Conservation (phyloP, 345 rosid genomes). For the Heritiera littoralis region DNA sequence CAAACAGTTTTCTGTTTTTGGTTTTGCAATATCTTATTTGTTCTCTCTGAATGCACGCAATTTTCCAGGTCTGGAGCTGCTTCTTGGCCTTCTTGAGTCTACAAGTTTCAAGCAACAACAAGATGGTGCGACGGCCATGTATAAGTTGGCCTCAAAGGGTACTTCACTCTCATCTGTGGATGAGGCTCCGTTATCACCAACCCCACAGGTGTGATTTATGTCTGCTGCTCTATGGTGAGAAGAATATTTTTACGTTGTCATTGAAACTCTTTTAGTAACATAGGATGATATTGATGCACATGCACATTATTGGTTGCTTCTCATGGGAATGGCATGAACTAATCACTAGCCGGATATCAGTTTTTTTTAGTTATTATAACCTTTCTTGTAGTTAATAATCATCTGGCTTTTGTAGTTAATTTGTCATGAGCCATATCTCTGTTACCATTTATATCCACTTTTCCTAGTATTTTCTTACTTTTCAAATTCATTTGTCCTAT, state of each 20-base stretch:
- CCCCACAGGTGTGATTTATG: conserved; percentile 42
- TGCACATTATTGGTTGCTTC: neutral
- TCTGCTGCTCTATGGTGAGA: neutral
- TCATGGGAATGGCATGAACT: neutral
- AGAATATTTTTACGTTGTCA: neutral
- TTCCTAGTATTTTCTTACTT: no score
- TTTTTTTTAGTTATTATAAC: no score
- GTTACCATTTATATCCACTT: no score
- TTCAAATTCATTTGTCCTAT: no score
- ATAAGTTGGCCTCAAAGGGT: conserved; percentile 55
- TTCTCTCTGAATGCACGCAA: conserved; percentile 1
- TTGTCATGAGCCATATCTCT: no score
- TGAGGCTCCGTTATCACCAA: conserved; percentile 69
- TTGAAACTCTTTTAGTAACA: neutral
- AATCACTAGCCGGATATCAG: no score
- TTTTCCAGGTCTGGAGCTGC: conserved; percentile 51
- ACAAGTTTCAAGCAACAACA: conserved; percentile 50
- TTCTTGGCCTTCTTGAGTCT: conserved; percentile 60
- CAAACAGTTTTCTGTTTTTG: neutral
- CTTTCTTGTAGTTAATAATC: no score
- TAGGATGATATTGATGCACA: neutral
- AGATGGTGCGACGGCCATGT: conserved; percentile 57
- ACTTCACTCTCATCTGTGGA: conserved; percentile 48
- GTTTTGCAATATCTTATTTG: conserved; percentile 10
- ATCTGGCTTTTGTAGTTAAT: no score